Evolutionary conservation across 129 eudicot species (phyloP), one percentile per base, ranked within the genome.

Genomic region (Artemisia argyi): DNA sequence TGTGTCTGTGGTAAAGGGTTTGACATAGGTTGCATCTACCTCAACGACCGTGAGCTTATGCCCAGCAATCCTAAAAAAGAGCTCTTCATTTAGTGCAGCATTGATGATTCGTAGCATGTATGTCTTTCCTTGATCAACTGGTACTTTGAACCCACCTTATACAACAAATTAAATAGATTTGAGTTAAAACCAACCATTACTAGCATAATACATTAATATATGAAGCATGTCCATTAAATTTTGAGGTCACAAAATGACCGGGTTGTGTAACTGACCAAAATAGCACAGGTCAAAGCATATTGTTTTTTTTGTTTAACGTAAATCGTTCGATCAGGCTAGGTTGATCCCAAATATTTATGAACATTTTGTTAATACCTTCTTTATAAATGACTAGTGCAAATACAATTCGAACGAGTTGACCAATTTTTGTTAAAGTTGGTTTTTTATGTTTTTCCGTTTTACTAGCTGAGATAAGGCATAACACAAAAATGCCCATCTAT

Each of bases 21-120:
- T 89, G 20, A 89, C 88, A 28, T 89, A 89, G 5, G 85, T 72
- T 47, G 96, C 96, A 11, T 89, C 96, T 9, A 86, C 88, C 60
- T 89, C 96, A 0, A 89, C 96, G 0, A 89, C 90, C 0, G 83
- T 89, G 75, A 89, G 86, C 5, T 80, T 68, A 72, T 89, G 96
- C n/a, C 84, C 81, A 0, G 96, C 92, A 22, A 89, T 76, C 64
- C 81, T 84, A 73, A 89, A 86, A 71, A 89, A 86, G 0, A 89
- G 80, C 66, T 89, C 92, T 69, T 89, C 96, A 64, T 89, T 89
- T 2, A 89, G 90, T 82, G 90, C 96, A 68, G 92, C 96, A 3
- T 86, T 89, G 83, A 84, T 59, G 76, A 89, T 84, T 42, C 92
- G 68, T 64, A 89, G 47, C 82, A 89, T 58, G 82, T 89, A 89